These are phyloP conservation scores for Backusella sp. DNA, from an alignment of 192 early-diverging fungal genomes.

Conservation along the genomic window DNA sequence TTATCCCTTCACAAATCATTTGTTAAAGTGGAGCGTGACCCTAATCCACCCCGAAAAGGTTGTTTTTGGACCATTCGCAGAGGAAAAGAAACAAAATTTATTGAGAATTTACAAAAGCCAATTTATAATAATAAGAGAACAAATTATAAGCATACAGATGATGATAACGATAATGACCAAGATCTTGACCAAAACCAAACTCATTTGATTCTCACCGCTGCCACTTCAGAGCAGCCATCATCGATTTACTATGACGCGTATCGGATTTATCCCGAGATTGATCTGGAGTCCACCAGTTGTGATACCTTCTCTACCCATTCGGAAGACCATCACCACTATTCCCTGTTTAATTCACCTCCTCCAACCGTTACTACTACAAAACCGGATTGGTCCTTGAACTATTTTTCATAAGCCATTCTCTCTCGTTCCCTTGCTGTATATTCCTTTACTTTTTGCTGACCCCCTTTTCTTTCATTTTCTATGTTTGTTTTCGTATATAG, in stretches of 20 bases:
- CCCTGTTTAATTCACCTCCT: neutral
- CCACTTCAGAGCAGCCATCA: neutral
- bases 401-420: neutral
- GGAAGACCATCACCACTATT: neutral
- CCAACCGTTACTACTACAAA: neutral
- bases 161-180: neutral
- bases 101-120: conserved; percentile 23
- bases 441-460: neutral
- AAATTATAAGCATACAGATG: neutral
- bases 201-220: neutral
- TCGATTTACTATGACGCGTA: conserved; percentile 2
- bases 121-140: conserved; percentile 2
- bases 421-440: neutral
- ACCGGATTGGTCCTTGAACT: neutral
- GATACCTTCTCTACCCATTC: conserved; percentile 7
- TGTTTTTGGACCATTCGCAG: conserved; percentile 58
- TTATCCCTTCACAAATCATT: conserved; percentile 83
- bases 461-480: neutral
- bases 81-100: conserved; percentile 23
- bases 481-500: neutral
- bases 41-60: conserved; percentile 57
- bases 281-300: neutral
- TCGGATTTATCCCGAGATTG: neutral
- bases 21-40: conserved; percentile 61
- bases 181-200: neutral